Conservation (phyloP, 768 basidiomycete genomes). For the Saitozyma podzolica region DNA sequence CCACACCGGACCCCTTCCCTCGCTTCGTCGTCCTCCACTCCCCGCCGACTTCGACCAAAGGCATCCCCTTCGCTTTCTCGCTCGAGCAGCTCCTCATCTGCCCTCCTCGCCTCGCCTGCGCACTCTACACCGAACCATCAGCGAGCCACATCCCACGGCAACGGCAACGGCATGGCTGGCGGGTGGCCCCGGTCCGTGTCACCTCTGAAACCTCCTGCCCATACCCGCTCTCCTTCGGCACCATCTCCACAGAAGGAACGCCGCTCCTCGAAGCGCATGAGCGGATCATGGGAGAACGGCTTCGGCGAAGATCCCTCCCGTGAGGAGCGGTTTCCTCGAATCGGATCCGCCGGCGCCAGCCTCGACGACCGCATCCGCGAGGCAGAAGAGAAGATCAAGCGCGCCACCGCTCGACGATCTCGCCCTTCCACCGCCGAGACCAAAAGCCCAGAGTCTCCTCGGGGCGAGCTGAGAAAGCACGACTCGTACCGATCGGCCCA, state of each 20-base stretch:
- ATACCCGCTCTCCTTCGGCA: not conserved
- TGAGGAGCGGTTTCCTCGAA: not conserved
- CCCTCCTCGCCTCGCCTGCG: not conserved
- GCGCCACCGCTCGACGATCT: not conserved
- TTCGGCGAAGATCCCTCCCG: not conserved
- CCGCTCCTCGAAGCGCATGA: not conserved
- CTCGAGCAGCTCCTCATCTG: constrained; percentile 5
- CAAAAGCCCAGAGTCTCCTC: not conserved
- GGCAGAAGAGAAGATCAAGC: constrained; percentile 22
- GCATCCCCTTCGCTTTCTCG: constrained; percentile 2
- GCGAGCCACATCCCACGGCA: not conserved
- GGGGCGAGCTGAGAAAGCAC: too few species aligned
- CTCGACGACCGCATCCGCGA: constrained; percentile 20
- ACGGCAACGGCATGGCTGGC: not conserved
- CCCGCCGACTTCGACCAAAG: constrained; percentile 8
- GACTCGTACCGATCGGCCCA: too few species aligned
- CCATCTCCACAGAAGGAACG: not conserved
- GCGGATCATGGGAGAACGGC: not conserved
- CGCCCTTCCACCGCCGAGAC: constrained; percentile 4
- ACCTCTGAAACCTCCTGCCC: not conserved
- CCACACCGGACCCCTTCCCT: constrained; percentile 3
- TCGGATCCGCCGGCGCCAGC: not conserved
- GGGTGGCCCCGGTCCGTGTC: not conserved
- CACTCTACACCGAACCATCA: too few species aligned
- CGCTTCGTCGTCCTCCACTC: constrained; percentile 1